Conservation (phyloP, 805 yeast species). For the Pichia ethanolica region DNA sequence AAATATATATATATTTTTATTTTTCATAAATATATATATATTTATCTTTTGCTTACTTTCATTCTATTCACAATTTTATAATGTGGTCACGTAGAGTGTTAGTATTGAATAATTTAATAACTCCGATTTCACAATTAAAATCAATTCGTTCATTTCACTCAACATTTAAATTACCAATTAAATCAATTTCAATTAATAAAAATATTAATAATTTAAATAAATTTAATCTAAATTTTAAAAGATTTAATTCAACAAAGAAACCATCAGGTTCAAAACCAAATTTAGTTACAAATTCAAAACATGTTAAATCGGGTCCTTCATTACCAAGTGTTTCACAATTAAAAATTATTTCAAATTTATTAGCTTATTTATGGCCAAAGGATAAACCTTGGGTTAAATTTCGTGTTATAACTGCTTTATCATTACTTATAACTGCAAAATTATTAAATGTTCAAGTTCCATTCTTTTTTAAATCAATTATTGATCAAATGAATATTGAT, state of each 20-base stretch:
- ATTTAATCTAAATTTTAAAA: neutral
- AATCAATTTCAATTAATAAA: too few species aligned
- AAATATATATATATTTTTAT: too few species aligned
- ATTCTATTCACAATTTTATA: neutral
- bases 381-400: constrained; percentile 56
- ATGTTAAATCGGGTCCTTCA: constrained; percentile 10
- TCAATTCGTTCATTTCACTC: too few species aligned
- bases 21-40: too few species aligned
- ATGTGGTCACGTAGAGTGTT: constrained; percentile 2
- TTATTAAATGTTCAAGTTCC: constrained; percentile 93
- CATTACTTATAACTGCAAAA: constrained; percentile 72
- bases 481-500: constrained; percentile 89
- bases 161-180: too few species aligned
- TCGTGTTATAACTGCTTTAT: constrained; percentile 70
- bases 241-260: constrained; percentile 2
- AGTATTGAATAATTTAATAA: neutral
- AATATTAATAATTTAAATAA: too few species aligned
- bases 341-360: constrained; percentile 54
- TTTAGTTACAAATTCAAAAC: constrained; percentile 12
- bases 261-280: constrained; percentile 8
- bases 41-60: neutral
- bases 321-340: constrained; percentile 33
- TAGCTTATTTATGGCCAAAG: constrained; percentile 77
- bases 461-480: constrained; percentile 79
- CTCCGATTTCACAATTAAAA: too few species aligned